These are phyloP conservation scores for Thermochaetoides thermophila DNA, from an alignment of 495 filamentous ascomycete genomes.

Conservation along the genomic window DNA sequence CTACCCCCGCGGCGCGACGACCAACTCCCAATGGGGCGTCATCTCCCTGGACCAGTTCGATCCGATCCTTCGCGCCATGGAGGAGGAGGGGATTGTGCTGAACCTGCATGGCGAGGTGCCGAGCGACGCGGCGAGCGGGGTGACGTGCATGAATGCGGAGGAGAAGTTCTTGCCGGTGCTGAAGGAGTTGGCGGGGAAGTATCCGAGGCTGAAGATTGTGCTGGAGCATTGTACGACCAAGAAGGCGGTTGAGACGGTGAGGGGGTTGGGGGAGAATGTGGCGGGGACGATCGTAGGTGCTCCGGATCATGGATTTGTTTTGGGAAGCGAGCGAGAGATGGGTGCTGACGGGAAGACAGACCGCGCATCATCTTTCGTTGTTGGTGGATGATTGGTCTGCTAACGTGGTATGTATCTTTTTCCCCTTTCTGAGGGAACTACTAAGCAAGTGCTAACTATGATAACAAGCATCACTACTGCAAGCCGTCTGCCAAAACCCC, in stretches of 20 bases:
- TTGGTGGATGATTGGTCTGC: slow-evolving; percentile 61
- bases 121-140: slow-evolving; percentile 43
- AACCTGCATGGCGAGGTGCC: slow-evolving; percentile 47
- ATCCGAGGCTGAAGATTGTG: slow-evolving; percentile 71
- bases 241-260: slow-evolving; percentile 66
- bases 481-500: slow-evolving; percentile 69
- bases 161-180: slow-evolving; percentile 67
- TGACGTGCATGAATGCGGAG: slow-evolving; percentile 71
- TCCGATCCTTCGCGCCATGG: slow-evolving; percentile 69
- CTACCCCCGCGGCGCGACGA: slow-evolving; percentile 47
- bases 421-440: neutral
- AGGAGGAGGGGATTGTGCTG: slow-evolving; percentile 36
- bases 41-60: slow-evolving; percentile 49
- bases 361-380: slow-evolving; percentile 67
- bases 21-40: slow-evolving; percentile 73
- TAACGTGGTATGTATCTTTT: slow-evolving; percentile 27
- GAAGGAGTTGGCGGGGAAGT: slow-evolving; percentile 50
- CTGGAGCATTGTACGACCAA: slow-evolving; percentile 72
- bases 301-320: neutral
- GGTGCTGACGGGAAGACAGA: too few species aligned
- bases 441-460: too few species aligned
- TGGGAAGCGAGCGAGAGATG: too few species aligned
- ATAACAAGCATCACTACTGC: slow-evolving; percentile 76
- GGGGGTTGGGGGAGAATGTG: slow-evolving; percentile 59
- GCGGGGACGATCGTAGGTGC: slow-evolving; percentile 41